These are phyloP conservation scores for Ustilago curta DNA, from an alignment of 1,284 basidiomycete species.

Conservation along the genomic window DNA sequence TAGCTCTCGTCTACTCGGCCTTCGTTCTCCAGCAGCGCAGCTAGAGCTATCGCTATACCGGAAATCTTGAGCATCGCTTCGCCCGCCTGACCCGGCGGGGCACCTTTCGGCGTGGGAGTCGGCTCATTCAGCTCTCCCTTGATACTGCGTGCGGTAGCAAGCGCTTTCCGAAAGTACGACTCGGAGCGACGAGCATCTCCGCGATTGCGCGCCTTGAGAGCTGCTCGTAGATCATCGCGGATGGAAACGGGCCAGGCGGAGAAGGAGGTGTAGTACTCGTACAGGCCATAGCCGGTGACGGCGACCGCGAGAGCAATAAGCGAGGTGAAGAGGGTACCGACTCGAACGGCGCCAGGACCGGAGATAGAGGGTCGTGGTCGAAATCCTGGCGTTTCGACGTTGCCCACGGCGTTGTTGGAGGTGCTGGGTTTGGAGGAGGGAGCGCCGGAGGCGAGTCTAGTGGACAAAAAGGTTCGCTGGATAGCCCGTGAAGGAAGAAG, in stretches of 20 bases:
- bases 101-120: slow-evolving; percentile 33
- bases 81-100: slow-evolving; percentile 8
- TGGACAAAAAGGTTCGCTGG: background rate
- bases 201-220: slow-evolving; percentile 62
- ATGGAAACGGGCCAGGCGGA: slow-evolving; percentile 67
- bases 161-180: slow-evolving; percentile 58
- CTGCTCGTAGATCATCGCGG: slow-evolving; percentile 65
- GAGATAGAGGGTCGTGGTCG: slow-evolving; percentile 21
- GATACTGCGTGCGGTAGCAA: slow-evolving; percentile 45
- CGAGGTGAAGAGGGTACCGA: slow-evolving; percentile 46
- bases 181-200: slow-evolving; percentile 63
- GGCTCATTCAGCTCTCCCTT: slow-evolving; percentile 45
- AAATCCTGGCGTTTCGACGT: slow-evolving; percentile 39
- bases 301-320: slow-evolving; percentile 62
- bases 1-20: slow-evolving; percentile 47
- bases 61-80: slow-evolving; percentile 65
- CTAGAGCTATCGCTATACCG: slow-evolving; percentile 68
- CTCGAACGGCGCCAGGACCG: slow-evolving; percentile 27
- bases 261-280: slow-evolving; percentile 67
- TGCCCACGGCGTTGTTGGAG: slow-evolving; percentile 21
- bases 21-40: slow-evolving; percentile 62
- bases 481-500: background rate
- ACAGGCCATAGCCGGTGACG: slow-evolving; percentile 65
- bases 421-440: slow-evolving; percentile 10
- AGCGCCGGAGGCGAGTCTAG: slow-evolving; percentile 2